Evolutionary conservation across 2,329 filamentous ascomycete species (phyloP), one percentile per base, ranked within the genome.

Genomic region (Penicillium sp.): DNA sequence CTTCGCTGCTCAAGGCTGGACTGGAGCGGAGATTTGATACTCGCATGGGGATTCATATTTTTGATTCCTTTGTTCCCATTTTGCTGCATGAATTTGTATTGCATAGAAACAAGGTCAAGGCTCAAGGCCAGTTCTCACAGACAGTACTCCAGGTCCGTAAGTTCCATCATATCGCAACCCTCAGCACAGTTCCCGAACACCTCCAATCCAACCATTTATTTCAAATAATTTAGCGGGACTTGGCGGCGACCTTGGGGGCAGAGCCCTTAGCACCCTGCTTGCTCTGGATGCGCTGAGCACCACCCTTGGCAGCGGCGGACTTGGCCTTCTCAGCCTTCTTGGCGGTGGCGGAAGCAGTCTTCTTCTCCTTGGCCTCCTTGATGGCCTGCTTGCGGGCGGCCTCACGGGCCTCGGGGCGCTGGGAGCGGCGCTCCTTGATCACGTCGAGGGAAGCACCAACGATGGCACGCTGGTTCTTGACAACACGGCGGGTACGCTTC

Each of bases 251-350:
- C 89, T 97, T 97, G 75, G 83, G 80, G 71, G 85, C 86, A 69
- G 92, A 86, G 73, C 94, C 94, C 87, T 96, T 96, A 67, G 91
- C 88, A 74, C 91, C 92, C 86, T 96, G 91, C 90, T 99, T 99
- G 87, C 91, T 92, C 78, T 88, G 83, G 77, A 96, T 90, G 79
- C 90, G 87, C 73, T 81, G 78, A 67, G 85, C 83, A 83, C 92
- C 86, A 75, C 91, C 92, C 82, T 90, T 89, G 76, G 87, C 81
- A 67, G 87, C 85, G 66, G 92, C 92, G 74, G 71, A 83, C 90
- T 97, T 97, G 73, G 94, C 94, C 91, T 99, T 99, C 83, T 97
- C 92, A 58, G 91, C 90, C 90, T 97, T 99, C 91, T 97, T 99
- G 79, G 86, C 87, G 77, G 86, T 90, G 80, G 91, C 88, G 61